These are phyloP conservation scores for Diaporthe sp. DNA, from an alignment of 2,329 filamentous ascomycete genomes.

Conservation along the genomic window DNA sequence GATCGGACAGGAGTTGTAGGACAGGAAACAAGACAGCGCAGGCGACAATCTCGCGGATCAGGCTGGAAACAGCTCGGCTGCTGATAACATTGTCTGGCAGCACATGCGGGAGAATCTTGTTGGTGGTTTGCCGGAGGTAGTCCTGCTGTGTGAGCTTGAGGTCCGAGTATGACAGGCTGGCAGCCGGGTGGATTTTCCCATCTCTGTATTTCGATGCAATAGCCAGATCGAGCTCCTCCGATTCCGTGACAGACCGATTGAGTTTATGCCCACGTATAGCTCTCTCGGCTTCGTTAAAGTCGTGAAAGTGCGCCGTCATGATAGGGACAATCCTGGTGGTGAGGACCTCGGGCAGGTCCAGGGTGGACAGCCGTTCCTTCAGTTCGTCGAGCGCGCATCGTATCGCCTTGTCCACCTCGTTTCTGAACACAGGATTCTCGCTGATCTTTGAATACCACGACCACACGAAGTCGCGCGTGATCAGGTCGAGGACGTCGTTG, in stretches of 20 bases:
- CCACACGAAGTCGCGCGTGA: conserved; percentile 86
- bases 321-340: conserved; percentile 89
- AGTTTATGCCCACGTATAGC: conserved; percentile 89
- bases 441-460: conserved; percentile 94
- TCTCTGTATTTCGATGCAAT: conserved; percentile 95
- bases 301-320: conserved; percentile 87
- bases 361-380: conserved; percentile 77
- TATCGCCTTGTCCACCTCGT: conserved; percentile 88
- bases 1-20: conserved; percentile 85
- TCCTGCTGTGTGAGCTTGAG: conserved; percentile 89
- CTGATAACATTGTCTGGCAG: conserved; percentile 81
- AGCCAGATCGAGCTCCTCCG: conserved; percentile 93
- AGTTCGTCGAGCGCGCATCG: conserved; percentile 80
- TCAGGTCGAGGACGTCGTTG: conserved; percentile 82
- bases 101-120: conserved; percentile 79
- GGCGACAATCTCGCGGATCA: conserved; percentile 91
- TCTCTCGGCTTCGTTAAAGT: conserved; percentile 92
- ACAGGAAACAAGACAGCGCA: conserved; percentile 91
- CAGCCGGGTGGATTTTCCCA: conserved; percentile 89
- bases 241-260: conserved; percentile 92
- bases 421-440: conserved; percentile 81
- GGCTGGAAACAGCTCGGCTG: conserved; percentile 83
- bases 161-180: conserved; percentile 85
- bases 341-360: conserved; percentile 87
- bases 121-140: conserved; percentile 83